Base-by-base conservation (phyloP, 441 rosid species). In the Erodium moschatum region DNA sequence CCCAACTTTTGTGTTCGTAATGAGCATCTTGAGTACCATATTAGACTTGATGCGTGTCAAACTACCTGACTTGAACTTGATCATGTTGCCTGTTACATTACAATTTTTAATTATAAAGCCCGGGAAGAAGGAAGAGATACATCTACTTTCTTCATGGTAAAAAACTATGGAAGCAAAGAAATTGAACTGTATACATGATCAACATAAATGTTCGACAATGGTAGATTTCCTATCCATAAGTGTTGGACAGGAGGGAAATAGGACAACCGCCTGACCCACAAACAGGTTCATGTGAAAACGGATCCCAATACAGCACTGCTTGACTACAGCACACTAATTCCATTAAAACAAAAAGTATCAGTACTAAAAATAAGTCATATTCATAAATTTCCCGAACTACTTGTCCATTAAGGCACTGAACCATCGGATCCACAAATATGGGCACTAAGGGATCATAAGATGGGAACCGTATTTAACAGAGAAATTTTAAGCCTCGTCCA, bases 1-100 rank as follows among this genome's bases (percentile, higher is more conserved):
- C 44, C 93, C 91, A 24, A 93, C 93, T 78, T 78, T 87, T 6
- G 96, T 91, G 85, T 93, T 88, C 18, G 97, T 94, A 67, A 94
- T 82, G 18, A 94, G 92, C 96, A 94, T 86, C 79, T 76, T 87
- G 10, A 91, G 77, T 11, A 90, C 88, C 82, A 84, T 75, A 69
- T 69, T 80, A 19, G 97, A 75, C 50, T 78, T 73, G 65, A 94
- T 76, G 29, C 80, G 79, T 4, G 90, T 84, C 70, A 94, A 71
- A 73, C 73, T 77, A 66, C 97, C 96, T n/a, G 92, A 80, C 76
- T 78, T 83, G 83, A 88, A 89, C 88, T 86, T 83, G 73, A 94
- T 91, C 91, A 94, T 76, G 84, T 85, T 88, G 27, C 98, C 98
- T 91, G 88, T 73, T 35, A 56, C 42, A 71, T 4, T 56, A 70